Conservation (phyloP, 163 green algal genomes). For the Volvox carteri region DNA sequence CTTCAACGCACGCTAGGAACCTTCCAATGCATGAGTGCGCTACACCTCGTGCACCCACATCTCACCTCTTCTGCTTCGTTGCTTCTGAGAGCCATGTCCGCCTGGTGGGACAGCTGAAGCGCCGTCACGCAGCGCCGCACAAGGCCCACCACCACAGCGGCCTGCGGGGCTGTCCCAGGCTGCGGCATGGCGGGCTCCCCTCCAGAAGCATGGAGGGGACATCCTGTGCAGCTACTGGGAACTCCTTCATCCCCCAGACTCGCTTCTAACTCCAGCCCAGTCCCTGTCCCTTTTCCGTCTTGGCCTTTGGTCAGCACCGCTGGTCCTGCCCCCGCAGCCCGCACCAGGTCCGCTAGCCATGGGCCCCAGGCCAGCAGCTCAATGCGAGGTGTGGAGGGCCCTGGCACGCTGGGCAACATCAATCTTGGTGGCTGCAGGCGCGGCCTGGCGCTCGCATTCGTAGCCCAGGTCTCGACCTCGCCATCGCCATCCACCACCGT, state of each 20-base stretch:
- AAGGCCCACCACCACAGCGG: slow-evolving; percentile 13
- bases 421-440: neutral
- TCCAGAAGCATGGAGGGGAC: too few relatives aligned
- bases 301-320: too few relatives aligned
- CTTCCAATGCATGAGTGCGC: too few relatives aligned
- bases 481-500: too few relatives aligned
- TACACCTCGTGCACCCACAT: too few relatives aligned
- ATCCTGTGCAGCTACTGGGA: too few relatives aligned
- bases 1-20: too few relatives aligned
- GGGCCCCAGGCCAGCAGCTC: slow-evolving; percentile 47
- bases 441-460: too few relatives aligned
- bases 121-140: slow-evolving; percentile 41
- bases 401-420: neutral
- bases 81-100: neutral
- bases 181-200: neutral
- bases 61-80: neutral
- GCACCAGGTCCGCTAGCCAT: slow-evolving; percentile 21
- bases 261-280: too few relatives aligned
- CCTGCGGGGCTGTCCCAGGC: neutral
- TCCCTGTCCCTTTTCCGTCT: too few relatives aligned
- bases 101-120: slow-evolving; percentile 16
- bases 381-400: neutral
- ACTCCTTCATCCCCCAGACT: too few relatives aligned
- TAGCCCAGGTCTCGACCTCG: too few relatives aligned
- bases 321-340: neutral